A percentile compares a stretch with the other conserved stretches of the same genome.
phyloP scores from a whole-genome alignment of 805 yeast species.

The Nakazawaea anatomiae region DNA sequence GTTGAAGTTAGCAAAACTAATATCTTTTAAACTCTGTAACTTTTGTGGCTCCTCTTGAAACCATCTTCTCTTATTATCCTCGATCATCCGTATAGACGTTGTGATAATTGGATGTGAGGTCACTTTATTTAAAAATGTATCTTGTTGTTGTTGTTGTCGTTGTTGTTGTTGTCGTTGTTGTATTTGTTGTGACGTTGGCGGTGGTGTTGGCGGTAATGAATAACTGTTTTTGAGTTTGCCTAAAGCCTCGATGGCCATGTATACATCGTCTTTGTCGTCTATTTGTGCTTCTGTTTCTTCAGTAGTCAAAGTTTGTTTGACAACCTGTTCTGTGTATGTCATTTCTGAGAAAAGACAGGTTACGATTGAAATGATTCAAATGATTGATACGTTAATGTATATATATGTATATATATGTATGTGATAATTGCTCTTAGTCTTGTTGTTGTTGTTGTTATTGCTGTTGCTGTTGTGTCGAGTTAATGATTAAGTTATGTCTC shows the following conservation, averaged over 20 bases:
- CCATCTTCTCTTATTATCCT: conserved; percentile 17
- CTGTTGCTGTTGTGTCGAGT: no score
- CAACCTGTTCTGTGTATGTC: neutral
- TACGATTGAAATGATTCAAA: neutral
- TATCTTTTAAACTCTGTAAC: conserved; percentile 26
- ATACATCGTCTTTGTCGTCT: conserved; percentile 10
- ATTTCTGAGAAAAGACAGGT: neutral
- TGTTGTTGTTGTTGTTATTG: no score
- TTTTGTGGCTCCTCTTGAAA: conserved; percentile 11
- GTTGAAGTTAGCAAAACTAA: conserved; percentile 26
- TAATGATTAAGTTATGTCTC: no score
- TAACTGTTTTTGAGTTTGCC: conserved; percentile 18
- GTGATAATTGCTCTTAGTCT: no score
- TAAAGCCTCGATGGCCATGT: conserved; percentile 25
- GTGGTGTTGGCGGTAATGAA: neutral
- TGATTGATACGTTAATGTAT: neutral
- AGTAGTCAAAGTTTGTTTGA: neutral
- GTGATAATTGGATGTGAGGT: conserved; percentile 31
- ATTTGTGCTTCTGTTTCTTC: neutral
- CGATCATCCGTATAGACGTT: conserved; percentile 28
- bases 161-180: conserved; percentile 1
- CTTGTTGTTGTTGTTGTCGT: conserved; percentile 3
- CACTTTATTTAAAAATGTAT: conserved; percentile 27
- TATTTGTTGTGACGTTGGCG: neutral
- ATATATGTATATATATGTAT: no score